Percentiles rank a stretch among this genome's conserved stretches.
phyloP scores from a whole-genome alignment of 345 rosid species.

The Geranium brycei region DNA sequence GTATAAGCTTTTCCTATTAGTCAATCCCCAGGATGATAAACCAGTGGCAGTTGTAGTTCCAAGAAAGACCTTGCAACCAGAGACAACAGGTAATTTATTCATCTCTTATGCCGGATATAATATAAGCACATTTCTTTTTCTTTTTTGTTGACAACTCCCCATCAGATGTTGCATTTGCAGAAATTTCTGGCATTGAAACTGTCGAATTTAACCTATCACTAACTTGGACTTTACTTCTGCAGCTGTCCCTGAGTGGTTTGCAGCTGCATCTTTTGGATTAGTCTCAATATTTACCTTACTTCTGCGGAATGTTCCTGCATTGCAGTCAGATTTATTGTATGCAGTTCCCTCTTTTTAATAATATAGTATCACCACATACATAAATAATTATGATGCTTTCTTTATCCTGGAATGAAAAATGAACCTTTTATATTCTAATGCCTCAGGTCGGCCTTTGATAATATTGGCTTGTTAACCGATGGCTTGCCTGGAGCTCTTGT shows the following conservation, averaged over 20 bases:
- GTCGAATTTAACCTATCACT: neutral
- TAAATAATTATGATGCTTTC: neutral
- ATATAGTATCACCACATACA: neutral
- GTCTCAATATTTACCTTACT: slow-evolving; percentile 70
- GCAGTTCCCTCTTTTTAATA: slow-evolving; percentile 11
- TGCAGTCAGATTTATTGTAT: slow-evolving; percentile 78
- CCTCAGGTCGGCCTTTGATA: slow-evolving; percentile 68
- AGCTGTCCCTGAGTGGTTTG: slow-evolving; percentile 98
- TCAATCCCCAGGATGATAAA: slow-evolving; percentile 88
- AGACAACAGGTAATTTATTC: slow-evolving; percentile 49
- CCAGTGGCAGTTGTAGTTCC: slow-evolving; percentile 97
- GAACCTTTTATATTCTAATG: slow-evolving; percentile 9
- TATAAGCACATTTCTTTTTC: neutral
- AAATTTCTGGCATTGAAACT: too few species aligned
- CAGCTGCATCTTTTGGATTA: slow-evolving; percentile 85
- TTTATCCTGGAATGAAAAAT: too few species aligned
- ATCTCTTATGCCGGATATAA: neutral
- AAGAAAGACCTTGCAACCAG: slow-evolving; percentile 62
- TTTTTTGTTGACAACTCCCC: too few species aligned
- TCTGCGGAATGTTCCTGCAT: slow-evolving; percentile 77
- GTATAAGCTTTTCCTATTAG: slow-evolving; percentile 74
- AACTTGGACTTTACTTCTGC: slow-evolving; percentile 14
- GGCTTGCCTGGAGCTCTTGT: slow-evolving; percentile 89
- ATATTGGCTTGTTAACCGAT: slow-evolving; percentile 46
- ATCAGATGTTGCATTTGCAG: neutral